Evolutionary conservation across 495 filamentous ascomycete species (phyloP), one percentile per base, ranked within the genome.

Genomic region (Neurospora terricola): DNA sequence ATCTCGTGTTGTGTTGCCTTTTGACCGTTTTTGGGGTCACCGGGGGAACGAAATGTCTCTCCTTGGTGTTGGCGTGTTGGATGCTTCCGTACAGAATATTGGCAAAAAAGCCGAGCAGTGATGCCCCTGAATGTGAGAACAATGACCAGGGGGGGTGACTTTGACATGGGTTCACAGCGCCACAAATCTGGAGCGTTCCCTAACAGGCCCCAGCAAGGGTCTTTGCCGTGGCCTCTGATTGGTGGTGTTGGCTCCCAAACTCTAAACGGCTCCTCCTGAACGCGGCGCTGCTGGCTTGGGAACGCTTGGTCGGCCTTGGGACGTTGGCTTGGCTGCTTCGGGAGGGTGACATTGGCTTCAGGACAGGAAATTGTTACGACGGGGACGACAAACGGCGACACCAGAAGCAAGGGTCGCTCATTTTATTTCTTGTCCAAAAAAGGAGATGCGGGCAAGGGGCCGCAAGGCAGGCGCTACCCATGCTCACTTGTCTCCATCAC

Each of bases 111-210:
- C 48, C 12, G 1, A 30, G 21, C 45, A 30, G 23, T 16, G 54
- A 14, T 34, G 54, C 54, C 54, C 54, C 54, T 66, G 54, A 66
- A 66, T 66, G 54, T 34, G 27, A 34, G 27, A 66, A 34, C 14
- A 34, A 34, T 34, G 54, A 66, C 54, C 54, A 66, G 27, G 54
- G 54, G 70, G n/a, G n/a, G 18, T 36, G 62, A 37, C 37, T 21
- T 43, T 30, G 66, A 36, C 23, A 43, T 37, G 73, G 54, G 70
- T 59, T 5, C 68, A 66, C 62, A 69, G 73, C 70, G 73, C 73
- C 73, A 74, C 73, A 74, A 43, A 69, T 72, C 69, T 71, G 48
- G 69, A 71, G 72, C 72, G 23, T 62, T 45, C 30, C 23, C 68
- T 38, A 38, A 66, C 30, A 71, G 39, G 10, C 16, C 16, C 70